phyloP scores from a whole-genome alignment of 2,329 filamentous ascomycete genomes.

The Botrytis hyacinthi region DNA sequence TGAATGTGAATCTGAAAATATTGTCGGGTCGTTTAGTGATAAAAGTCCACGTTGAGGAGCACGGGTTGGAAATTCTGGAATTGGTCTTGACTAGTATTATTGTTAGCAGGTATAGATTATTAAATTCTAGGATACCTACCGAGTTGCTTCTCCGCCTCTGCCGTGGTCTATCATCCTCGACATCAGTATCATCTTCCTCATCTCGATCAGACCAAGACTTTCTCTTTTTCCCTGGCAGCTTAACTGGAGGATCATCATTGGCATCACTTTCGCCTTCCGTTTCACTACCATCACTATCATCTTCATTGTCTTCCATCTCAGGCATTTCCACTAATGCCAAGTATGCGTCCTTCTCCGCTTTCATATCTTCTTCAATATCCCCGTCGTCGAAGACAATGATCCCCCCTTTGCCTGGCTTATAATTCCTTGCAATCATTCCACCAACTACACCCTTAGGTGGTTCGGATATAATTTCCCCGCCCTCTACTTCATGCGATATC shows the following conservation, averaged over 20 bases:
- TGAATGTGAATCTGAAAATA: constrained; percentile 43
- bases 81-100: constrained; percentile 56
- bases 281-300: constrained; percentile 49
- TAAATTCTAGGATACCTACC: constrained; percentile 48
- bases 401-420: constrained; percentile 77
- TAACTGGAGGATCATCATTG: constrained; percentile 51
- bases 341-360: constrained; percentile 75
- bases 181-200: constrained; percentile 59
- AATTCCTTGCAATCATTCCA: constrained; percentile 69
- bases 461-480: constrained; percentile 42
- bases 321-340: constrained; percentile 87
- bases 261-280: constrained; percentile 57
- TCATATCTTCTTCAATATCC: constrained; percentile 83
- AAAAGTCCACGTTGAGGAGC: constrained; percentile 60
- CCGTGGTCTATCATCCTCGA: constrained; percentile 70
- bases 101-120: constrained; percentile 27
- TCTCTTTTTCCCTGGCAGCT: constrained; percentile 63
- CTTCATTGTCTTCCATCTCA: constrained; percentile 65
- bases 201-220: constrained; percentile 75
- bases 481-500: constrained; percentile 48
- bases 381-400: constrained; percentile 95
- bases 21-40: constrained; percentile 50
- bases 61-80: constrained; percentile 61
- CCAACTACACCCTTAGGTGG: constrained; percentile 66
- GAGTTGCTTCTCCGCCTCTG: constrained; percentile 87